Evolutionary conservation across 257 asterid genomes (phyloP), one percentile per base, ranked within the genome.

Genomic region (Gynochthodes officinalis): DNA sequence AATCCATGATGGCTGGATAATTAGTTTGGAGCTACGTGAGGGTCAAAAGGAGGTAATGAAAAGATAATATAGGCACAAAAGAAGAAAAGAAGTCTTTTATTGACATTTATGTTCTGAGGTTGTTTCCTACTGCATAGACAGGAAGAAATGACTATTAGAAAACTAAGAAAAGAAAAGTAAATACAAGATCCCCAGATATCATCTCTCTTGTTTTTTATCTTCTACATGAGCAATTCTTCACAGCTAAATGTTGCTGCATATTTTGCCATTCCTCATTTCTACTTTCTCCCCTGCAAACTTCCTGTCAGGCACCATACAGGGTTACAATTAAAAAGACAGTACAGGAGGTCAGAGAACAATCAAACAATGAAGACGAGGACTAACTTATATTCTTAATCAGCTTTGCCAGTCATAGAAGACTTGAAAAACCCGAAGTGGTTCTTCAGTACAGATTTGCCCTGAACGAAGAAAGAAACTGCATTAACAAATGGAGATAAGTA

Each of bases 121-220:
- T 76, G 88, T 90, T 83, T 89, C 90, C 94, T 90, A 79, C 73
- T 79, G 76, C 85, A 78, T 77, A 79, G 95, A 86, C 94, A 87
- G 72, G 85, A 84, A 78, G 71, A 82, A 84, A 77, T 77, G 70
- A 78, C 77, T 65, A 80, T 50, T 12, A 79, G 71, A 69, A 84
- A 76, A 77, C 79, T 76, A 71, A 79, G 77, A n/a, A 83, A 74
- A 57, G 65, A 70, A 75, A 78, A 77, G 83, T 63, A 64, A 77
- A 82, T 80, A 77, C 80, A 84, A 82, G 82, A 84, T 81, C 80
- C 76, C 75, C 75, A 75, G 67, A 84, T 75, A 81, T 86, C n/a
- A n/a, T n/a, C n/a, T n/a, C 79, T 71, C 64, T 55, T 78, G 74
- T 80, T 82, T 77, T 72, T 78, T 73, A 61, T 73, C 76, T 76